Evolutionary conservation across 371 early-diverging fungal genomes (phyloP).

Genomic region (Actinomortierella ambigua): DNA sequence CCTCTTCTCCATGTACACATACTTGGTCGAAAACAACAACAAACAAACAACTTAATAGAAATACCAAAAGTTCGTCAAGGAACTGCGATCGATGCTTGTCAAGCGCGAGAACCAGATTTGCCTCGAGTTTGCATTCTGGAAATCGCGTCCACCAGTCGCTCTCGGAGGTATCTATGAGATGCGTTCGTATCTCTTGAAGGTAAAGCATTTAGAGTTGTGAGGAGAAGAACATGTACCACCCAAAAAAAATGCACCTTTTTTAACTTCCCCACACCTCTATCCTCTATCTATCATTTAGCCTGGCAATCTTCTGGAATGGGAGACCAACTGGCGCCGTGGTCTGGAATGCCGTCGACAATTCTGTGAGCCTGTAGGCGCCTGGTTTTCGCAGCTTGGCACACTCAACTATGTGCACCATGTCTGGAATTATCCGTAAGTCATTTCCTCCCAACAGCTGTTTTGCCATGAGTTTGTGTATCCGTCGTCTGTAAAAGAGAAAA

Average conservation of each 20-base stretch:
- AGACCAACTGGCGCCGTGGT: conserved; percentile 86
- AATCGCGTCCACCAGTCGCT: conserved; percentile 73
- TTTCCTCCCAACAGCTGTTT: no score
- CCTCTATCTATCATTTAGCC: conserved; percentile 69
- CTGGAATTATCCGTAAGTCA: conserved; percentile 85
- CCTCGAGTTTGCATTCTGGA: conserved; percentile 94
- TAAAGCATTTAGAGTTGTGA: no score
- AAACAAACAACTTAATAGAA: conserved; percentile 21
- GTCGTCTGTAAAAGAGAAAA: no score
- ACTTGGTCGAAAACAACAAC: not conserved
- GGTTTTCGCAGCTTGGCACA: conserved; percentile 92
- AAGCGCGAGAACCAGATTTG: conserved; percentile 84
- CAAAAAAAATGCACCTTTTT: not conserved
- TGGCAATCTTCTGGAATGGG: conserved; percentile 92
- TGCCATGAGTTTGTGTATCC: no score
- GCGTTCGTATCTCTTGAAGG: conserved; percentile 83
- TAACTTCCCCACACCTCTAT: not conserved
- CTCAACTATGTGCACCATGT: conserved; percentile 92
- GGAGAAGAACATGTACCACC: no score
- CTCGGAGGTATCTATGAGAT: conserved; percentile 90
- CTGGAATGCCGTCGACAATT: conserved; percentile 86
- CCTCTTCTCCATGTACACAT: conserved; percentile 1
- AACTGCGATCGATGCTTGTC: conserved; percentile 70
- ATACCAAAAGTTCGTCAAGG: conserved; percentile 64
- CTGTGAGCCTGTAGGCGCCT: conserved; percentile 92